A percentile compares a stretch with the other conserved stretches of the same genome.
Conservation (phyloP, 73 alveolate species). For the Tetrahymena malaccensis region DNA sequence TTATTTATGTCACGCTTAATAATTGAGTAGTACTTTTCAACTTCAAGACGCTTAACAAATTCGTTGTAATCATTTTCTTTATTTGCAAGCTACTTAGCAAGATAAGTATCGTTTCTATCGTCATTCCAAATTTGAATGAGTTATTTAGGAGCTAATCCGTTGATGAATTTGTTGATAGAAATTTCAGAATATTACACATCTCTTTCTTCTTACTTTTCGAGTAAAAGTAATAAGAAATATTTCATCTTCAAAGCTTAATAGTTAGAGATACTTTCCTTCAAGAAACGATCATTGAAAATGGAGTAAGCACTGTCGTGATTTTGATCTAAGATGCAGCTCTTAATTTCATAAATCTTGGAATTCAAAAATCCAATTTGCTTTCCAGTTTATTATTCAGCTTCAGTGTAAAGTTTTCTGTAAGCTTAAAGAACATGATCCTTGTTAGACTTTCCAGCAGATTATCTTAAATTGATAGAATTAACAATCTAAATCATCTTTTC, state of each 20-base stretch:
- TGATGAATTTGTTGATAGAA: not conserved
- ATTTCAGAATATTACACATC: not conserved
- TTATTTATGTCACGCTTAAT: not conserved
- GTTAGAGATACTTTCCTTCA: not conserved
- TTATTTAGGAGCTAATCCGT: not conserved
- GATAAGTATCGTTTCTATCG: not conserved
- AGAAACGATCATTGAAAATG: not conserved
- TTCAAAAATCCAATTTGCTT: not conserved
- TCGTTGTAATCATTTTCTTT: not conserved
- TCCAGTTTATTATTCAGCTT: not conserved
- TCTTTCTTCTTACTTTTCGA: not conserved
- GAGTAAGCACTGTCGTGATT: not conserved
- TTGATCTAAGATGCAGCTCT: not conserved
- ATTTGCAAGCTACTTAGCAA: not conserved
- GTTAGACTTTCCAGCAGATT: not conserved
- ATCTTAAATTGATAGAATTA: not conserved
- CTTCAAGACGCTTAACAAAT: not conserved
- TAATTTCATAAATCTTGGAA: not conserved
- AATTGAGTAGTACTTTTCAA: not conserved
- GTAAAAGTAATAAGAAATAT: not conserved
- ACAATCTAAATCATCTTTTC: not conserved
- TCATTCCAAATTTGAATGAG: not conserved
- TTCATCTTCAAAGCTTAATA: not conserved
- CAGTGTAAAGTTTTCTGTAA: not conserved
- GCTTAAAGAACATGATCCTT: not conserved